Percentiles rank a stretch among this genome's conserved stretches.
Conservation (phyloP, 441 rosid genomes). For the Gossypium gossypioides region DNA sequence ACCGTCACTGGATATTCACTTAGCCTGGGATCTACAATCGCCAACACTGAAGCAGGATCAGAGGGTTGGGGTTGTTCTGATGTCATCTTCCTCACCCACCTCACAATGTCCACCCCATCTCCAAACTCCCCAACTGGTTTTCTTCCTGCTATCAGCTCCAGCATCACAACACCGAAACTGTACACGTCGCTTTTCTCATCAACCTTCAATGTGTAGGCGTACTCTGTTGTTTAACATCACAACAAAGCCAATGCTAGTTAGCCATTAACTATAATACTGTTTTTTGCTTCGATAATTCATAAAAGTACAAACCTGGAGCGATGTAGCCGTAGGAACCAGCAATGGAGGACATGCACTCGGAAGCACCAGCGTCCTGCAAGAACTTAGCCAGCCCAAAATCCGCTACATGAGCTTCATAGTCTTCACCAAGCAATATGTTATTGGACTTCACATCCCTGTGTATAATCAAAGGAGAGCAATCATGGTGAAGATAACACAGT, state of each 20-base stretch:
- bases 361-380: conserved; percentile 65
- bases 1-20: conserved; percentile 41
- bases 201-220: conserved; percentile 77
- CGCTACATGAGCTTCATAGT: conserved; percentile 82
- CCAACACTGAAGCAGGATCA: conserved; percentile 45
- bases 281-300: no score
- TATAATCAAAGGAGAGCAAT: conserved; percentile 77
- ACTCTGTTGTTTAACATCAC: conserved; percentile 35
- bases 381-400: conserved; percentile 93
- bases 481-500: conserved; percentile 79
- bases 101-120: conserved; percentile 82
- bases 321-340: conserved; percentile 94
- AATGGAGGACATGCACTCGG: conserved; percentile 77
- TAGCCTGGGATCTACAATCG: conserved; percentile 54
- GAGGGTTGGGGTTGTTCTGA: conserved; percentile 60
- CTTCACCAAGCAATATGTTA: conserved; percentile 67
- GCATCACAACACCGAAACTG: conserved; percentile 72
- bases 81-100: conserved; percentile 70
- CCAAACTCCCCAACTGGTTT: conserved; percentile 87
- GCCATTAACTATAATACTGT: no score
- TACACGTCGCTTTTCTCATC: conserved; percentile 90
- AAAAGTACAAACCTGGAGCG: conserved; percentile 61
- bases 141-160: conserved; percentile 72
- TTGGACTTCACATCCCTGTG: conserved; percentile 83
- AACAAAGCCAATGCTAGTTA: background rate